These are phyloP conservation scores for Phyllosticta paracitricarpa DNA, from an alignment of 2,329 filamentous ascomycete species.

Conservation along the genomic window DNA sequence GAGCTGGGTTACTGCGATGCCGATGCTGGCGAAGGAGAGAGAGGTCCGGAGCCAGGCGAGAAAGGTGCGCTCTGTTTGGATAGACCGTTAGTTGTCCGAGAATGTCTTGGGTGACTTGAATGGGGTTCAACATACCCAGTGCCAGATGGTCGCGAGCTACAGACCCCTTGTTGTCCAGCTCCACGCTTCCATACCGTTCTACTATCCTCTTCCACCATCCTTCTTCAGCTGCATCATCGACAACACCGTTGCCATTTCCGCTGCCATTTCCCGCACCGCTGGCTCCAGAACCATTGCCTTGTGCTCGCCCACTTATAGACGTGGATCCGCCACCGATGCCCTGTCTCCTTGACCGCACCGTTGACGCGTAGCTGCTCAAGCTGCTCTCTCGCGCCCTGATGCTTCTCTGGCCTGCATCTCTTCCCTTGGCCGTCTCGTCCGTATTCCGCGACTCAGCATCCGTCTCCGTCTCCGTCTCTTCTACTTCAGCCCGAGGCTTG, in stretches of 20 bases:
- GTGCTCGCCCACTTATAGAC: not conserved
- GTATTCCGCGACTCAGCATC: not conserved
- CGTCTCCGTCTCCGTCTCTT: not conserved
- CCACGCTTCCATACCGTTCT: constrained; percentile 56
- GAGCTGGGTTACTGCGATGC: constrained; percentile 73
- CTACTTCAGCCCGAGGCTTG: not conserved
- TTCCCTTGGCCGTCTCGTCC: not conserved
- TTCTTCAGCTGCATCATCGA: constrained; percentile 13
- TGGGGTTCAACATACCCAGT: constrained; percentile 46
- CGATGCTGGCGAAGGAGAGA: constrained; percentile 70
- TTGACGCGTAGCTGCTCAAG: not conserved
- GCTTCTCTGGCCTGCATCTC: not conserved
- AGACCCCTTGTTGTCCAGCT: constrained; percentile 77
- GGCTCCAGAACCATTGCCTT: not conserved
- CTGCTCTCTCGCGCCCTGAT: not conserved
- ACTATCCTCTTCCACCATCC: constrained; percentile 46
- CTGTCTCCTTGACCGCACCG: not conserved
- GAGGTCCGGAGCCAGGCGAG: constrained; percentile 78
- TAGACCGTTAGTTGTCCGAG: constrained; percentile 7
- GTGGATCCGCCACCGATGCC: not conserved
- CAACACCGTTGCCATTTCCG: constrained; percentile 16
- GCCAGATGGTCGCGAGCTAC: constrained; percentile 76
- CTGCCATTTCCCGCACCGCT: constrained; percentile 13
- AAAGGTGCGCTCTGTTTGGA: constrained; percentile 63
- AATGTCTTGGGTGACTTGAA: not conserved